Evolutionary conservation across 805 yeast species (phyloP).

Genomic region (Myxozyma geophila): DNA sequence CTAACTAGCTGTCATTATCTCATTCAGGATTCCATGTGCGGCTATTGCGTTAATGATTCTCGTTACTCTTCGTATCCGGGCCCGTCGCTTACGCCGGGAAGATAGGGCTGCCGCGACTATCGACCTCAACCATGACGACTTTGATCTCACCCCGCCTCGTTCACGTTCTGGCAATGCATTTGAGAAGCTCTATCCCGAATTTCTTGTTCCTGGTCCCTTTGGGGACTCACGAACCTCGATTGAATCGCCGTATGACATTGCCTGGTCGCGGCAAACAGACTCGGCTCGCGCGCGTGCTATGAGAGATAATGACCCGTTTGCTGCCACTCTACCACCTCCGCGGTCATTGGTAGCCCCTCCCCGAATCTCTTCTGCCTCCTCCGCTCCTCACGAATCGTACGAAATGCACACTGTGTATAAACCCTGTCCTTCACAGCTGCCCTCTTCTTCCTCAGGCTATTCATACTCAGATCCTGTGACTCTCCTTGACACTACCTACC

Average conservation of each 20-base stretch:
- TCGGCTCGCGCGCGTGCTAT: background rate
- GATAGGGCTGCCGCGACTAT: constrained; percentile 45
- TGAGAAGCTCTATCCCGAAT: constrained; percentile 12
- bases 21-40: constrained; percentile 47
- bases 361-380: background rate
- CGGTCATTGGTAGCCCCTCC: constrained; percentile 1
- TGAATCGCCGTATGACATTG: constrained; percentile 28
- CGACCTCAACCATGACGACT: constrained; percentile 46
- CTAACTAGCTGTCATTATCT: background rate
- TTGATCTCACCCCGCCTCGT: constrained; percentile 33
- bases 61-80: constrained; percentile 45
- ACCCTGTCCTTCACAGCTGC: background rate
- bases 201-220: constrained; percentile 19
- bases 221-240: constrained; percentile 25
- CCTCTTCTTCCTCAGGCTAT: constrained; percentile 4
- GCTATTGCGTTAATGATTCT: constrained; percentile 43
- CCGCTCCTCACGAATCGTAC: constrained; percentile 14
- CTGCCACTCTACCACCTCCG: constrained; percentile 15
- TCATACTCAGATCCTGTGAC: constrained; percentile 15
- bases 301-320: constrained; percentile 7
- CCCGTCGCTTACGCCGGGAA: constrained; percentile 44
- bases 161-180: constrained; percentile 1
- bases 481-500: background rate
- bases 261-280: background rate
- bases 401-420: constrained; percentile 25